A percentile compares a stretch with the other conserved stretches of the same genome.
Conservation (phyloP, 2,329 filamentous ascomycete species). For the Zasmidium cellare region DNA sequence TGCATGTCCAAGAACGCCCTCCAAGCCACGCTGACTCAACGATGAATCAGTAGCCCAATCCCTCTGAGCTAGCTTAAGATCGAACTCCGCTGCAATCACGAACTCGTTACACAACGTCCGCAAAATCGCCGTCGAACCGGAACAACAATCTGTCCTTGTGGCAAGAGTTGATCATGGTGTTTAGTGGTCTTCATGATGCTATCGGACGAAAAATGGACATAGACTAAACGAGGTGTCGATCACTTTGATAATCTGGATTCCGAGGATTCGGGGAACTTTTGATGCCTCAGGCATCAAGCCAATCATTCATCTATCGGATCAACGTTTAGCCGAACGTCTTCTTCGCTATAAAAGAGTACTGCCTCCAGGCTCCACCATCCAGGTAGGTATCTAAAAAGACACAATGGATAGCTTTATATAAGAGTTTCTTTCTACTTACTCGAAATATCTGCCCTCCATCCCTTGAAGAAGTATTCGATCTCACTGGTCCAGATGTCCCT, state of each 20-base stretch:
- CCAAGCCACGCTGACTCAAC: not conserved
- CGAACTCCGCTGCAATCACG: too few relatives aligned
- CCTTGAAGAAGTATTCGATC: too few relatives aligned
- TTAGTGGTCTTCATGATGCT: not conserved
- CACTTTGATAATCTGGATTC: too few relatives aligned
- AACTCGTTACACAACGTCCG: not conserved
- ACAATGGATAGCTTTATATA: too few relatives aligned
- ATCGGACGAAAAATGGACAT: not conserved
- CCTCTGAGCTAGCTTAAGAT: not conserved
- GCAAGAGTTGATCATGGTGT: not conserved
- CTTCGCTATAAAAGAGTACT: too few relatives aligned
- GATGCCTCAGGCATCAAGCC: not conserved
- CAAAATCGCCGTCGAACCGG: not conserved
- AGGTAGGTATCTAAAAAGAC: too few relatives aligned
- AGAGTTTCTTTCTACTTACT: too few relatives aligned
- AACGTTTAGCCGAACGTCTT: not conserved
- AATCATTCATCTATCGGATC: not conserved
- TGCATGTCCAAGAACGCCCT: too few relatives aligned
- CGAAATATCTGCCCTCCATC: too few relatives aligned
- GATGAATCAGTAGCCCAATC: not conserved
- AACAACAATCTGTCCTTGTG: not conserved
- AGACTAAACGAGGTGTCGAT: too few relatives aligned
- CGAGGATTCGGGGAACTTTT: not conserved
- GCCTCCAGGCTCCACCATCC: too few relatives aligned
- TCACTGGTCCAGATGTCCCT: too few relatives aligned